Evolutionary conservation across 257 asterid species (phyloP).

Genomic region (Cruciata laevipes): DNA sequence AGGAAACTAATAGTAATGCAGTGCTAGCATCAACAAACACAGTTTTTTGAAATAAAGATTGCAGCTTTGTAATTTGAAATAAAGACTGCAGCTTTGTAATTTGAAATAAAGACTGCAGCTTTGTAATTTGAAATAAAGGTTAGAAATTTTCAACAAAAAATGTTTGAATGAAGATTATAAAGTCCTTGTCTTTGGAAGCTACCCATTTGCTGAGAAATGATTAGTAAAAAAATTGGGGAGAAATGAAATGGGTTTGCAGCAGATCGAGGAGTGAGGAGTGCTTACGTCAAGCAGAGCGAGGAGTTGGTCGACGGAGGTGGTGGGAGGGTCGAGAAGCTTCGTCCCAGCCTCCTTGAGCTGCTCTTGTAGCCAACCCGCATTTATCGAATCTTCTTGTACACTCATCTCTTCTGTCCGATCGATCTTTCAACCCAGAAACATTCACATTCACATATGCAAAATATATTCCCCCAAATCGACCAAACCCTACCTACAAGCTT

Average conservation of each 20-base stretch:
- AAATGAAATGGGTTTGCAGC: too few species aligned
- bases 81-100: too few species aligned
- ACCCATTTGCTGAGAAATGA: too few species aligned
- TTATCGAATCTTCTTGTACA: constrained; percentile 26
- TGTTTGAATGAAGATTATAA: too few species aligned
- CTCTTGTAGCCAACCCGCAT: constrained; percentile 57
- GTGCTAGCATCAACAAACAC: too few species aligned
- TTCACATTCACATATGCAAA: not conserved
- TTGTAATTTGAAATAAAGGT: not conserved
- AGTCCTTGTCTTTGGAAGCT: too few species aligned
- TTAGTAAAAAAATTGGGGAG: too few species aligned
- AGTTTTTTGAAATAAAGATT: not conserved
- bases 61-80: not conserved
- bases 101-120: too few species aligned
- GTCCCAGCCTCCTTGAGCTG: constrained; percentile 60
- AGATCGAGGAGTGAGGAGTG: not conserved
- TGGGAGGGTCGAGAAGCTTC: constrained; percentile 56
- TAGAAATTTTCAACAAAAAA: not conserved
- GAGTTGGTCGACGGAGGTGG: constrained; percentile 53
- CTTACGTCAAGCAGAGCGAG: constrained; percentile 79
- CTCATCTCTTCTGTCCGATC: constrained; percentile 6
- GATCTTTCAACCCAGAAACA: constrained; percentile 7
- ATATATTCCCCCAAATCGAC: not conserved
- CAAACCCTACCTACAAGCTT: too few species aligned
- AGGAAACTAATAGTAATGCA: not conserved